Conservation (phyloP, 2,329 filamentous ascomycete species). For the Rugonectria rugulosa region DNA sequence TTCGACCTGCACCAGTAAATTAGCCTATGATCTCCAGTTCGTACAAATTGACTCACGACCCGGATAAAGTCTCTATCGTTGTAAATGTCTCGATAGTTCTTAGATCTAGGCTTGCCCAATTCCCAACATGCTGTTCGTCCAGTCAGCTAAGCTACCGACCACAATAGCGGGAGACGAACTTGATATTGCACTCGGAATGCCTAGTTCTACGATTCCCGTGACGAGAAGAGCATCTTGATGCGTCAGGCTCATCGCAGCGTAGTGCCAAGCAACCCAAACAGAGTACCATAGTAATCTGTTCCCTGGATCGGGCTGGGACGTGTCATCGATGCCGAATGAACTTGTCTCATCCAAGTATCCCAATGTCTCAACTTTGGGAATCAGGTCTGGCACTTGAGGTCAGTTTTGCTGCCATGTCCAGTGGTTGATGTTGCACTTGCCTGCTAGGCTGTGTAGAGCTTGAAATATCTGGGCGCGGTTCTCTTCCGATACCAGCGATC, state of each 20-base stretch:
- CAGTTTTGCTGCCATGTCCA: background rate
- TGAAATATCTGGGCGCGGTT: constrained; percentile 20
- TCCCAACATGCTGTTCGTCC: constrained; percentile 12
- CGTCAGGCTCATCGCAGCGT: constrained; percentile 18
- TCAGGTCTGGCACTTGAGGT: constrained; percentile 8
- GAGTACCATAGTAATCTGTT: constrained; percentile 19
- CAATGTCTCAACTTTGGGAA: constrained; percentile 16
- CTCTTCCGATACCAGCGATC: constrained; percentile 20
- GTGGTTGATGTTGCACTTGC: background rate
- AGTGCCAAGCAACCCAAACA: constrained; percentile 21
- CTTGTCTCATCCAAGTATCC: constrained; percentile 11
- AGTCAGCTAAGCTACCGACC: background rate
- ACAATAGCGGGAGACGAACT: background rate
- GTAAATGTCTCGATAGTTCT: constrained; percentile 18
- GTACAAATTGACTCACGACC: background rate
- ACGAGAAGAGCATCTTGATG: constrained; percentile 21
- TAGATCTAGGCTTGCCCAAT: constrained; percentile 18
- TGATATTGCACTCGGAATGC: constrained; percentile 14
- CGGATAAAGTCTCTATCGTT: constrained; percentile 18
- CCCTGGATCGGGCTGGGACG: background rate
- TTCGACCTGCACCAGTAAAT: constrained; percentile 4
- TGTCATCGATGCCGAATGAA: constrained; percentile 8
- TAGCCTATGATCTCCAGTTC: background rate
- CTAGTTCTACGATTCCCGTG: constrained; percentile 19
- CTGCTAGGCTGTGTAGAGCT: constrained; percentile 15